phyloP scores from a whole-genome alignment of 176 grass and related monocot genomes.

The Thinopyrum elongatum region DNA sequence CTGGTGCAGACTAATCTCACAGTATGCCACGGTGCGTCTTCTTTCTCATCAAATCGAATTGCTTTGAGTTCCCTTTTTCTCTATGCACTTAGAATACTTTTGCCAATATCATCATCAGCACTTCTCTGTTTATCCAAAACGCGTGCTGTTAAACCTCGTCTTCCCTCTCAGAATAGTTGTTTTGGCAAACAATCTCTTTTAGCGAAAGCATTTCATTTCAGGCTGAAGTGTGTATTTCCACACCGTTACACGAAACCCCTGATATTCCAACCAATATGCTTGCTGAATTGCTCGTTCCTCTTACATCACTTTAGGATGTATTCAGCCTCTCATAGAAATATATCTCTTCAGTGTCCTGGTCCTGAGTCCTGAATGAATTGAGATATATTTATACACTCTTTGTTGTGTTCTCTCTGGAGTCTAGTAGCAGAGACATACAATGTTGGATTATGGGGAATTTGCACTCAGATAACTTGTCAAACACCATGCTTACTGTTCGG shows the following conservation, averaged over 20 bases:
- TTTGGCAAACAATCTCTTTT: neutral
- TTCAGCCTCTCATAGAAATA: neutral
- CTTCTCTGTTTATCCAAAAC: neutral
- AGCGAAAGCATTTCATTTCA: neutral
- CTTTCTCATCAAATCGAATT: neutral
- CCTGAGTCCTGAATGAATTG: neutral
- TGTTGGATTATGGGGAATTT: neutral
- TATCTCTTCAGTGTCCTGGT: neutral
- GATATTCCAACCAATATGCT: neutral
- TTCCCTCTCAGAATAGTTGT: neutral
- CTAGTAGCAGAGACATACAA: neutral
- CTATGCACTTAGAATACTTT: neutral
- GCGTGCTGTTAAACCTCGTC: slow-evolving; percentile 5
- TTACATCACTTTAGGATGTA: neutral
- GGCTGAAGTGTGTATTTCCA: neutral
- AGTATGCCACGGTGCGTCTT: slow-evolving; percentile 48
- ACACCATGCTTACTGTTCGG: neutral
- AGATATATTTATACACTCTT: neutral
- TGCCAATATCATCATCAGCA: neutral
- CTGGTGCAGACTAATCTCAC: slow-evolving; percentile 73
- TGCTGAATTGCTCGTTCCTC: neutral
- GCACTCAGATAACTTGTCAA: neutral
- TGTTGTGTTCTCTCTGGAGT: neutral
- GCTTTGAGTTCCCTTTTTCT: neutral
- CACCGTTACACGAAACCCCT: neutral